Conservation (phyloP, 352 stramenopile genomes). For the Thalassiosira mediterranea region DNA sequence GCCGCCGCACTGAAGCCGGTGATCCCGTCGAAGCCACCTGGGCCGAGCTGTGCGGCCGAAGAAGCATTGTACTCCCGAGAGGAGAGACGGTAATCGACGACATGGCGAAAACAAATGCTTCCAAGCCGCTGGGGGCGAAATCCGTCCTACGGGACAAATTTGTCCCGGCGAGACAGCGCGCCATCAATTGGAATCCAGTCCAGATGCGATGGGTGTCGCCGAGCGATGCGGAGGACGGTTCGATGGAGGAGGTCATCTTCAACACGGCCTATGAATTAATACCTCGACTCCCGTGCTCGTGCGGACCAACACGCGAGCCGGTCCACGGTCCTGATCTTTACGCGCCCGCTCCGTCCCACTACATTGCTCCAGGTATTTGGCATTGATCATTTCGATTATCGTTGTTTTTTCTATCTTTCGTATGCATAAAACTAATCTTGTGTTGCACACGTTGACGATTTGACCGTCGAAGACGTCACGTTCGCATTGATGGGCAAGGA, state of each 20-base stretch:
- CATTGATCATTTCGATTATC: too few relatives aligned
- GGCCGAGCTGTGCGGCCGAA: too few relatives aligned
- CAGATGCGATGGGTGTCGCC: slow-evolving; percentile 18
- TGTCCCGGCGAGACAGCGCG: slow-evolving; percentile 16
- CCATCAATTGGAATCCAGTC: slow-evolving; percentile 15
- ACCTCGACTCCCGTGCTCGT: slow-evolving; percentile 22
- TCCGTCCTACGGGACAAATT: slow-evolving; percentile 32
- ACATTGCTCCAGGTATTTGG: too few relatives aligned
- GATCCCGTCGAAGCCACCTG: too few relatives aligned
- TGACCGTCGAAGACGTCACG: neutral
- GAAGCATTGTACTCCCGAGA: too few relatives aligned
- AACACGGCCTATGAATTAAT: slow-evolving; percentile 36
- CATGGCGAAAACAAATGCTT: too few relatives aligned
- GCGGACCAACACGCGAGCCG: neutral
- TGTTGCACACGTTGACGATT: neutral
- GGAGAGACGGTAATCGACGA: too few relatives aligned
- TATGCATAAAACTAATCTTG: neutral
- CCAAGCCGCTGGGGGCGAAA: neutral
- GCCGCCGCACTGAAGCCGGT: too few relatives aligned
- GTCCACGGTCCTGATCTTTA: neutral
- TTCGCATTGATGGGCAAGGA: too few relatives aligned
- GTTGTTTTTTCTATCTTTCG: too few relatives aligned
- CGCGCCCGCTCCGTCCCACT: too few relatives aligned
- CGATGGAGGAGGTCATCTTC: slow-evolving; percentile 26
- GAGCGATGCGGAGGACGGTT: too few relatives aligned